phyloP scores from a whole-genome alignment of 768 basidiomycete species.

The Artomyces pyxidatus region DNA sequence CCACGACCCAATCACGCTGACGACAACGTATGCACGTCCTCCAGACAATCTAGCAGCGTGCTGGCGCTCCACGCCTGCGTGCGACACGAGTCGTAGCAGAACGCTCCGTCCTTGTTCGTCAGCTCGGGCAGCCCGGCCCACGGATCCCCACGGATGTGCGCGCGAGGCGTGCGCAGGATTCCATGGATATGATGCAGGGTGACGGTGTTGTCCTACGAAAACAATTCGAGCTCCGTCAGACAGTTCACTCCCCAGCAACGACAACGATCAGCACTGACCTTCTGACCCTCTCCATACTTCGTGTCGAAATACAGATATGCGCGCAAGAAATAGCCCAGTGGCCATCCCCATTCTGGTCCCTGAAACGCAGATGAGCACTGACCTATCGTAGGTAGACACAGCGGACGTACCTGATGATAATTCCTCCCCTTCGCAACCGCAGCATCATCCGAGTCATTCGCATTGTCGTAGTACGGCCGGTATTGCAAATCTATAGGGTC shows the following conservation, averaged over 20 bases:
- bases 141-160: conserved; percentile 68
- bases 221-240: not conserved
- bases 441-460: conserved; percentile 81
- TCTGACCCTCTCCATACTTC: conserved; percentile 53
- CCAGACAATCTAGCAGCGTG: conserved; percentile 83
- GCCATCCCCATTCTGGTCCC: conserved; percentile 96
- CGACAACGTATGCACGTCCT: conserved; percentile 50
- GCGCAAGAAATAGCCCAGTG: conserved; percentile 89
- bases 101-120: conserved; percentile 76
- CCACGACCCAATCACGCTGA: not conserved
- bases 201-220: conserved; percentile 48
- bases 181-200: conserved; percentile 79
- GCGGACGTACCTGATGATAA: conserved; percentile 75
- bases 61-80: conserved; percentile 98
- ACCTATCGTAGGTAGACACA: too few relatives aligned
- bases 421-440: conserved; percentile 89
- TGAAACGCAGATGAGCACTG: conserved; percentile 25
- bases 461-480: conserved; percentile 87
- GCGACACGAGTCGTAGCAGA: conserved; percentile 81
- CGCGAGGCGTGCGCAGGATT: conserved; percentile 59
- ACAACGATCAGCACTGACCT: conserved; percentile 37
- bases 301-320: conserved; percentile 89
- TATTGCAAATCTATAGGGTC: conserved; percentile 86
- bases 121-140: conserved; percentile 95
- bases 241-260: not conserved